Base-by-base conservation (phyloP, 2,329 filamentous ascomycete species). In the Colletotrichum incanum region DNA sequence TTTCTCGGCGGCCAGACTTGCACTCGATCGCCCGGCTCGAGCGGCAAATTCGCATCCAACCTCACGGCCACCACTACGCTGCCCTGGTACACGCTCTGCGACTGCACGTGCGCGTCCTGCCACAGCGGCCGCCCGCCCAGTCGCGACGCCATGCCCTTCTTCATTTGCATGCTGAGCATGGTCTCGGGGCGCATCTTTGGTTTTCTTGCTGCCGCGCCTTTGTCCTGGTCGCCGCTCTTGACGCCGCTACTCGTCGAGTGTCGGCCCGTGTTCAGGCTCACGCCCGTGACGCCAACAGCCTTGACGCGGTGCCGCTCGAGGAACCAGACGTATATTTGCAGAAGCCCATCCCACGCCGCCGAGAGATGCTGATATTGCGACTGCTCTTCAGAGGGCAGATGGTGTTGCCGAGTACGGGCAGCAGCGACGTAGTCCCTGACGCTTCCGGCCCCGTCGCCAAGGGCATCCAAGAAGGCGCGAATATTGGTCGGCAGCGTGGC, bases 91-190 rank as follows among this genome's bases (percentile, higher is more conserved):
- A 9, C 52, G 9, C 7, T 60, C n/a, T 59, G 65, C 28, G 65
- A 72, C 58, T 64, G 58, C 14, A 72, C 50, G 20, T 37, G n/a
- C 28, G 69, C 69, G 28, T 72, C 45, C 39, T 72, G 69, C 69
- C 69, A 72, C 28, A 64, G 37, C 18, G 69, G 69, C 4, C 69
- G 65, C 1, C 69, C 69, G 16, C 65, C 69, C 43, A 72, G 45
- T 5, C 69, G 69, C 5, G 69, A 72, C 9, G 47, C 59, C 69
- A 72, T 72, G 20, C 69, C 65, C 59, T 58, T 68, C 28, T 72
- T 69, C 69, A 72, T 72, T 20, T 72, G 69, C 59, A 72, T 63
- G 65, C 69, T 69, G n/a, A 72, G 69, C 69, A 72, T 72, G 12
- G 69, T 54, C 37, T 72, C 69, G 45, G 69, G 69, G 0, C 69